Evolutionary conservation across 2,329 filamentous ascomycete genomes (phyloP).

Genomic region (Penicillium glabrum): DNA sequence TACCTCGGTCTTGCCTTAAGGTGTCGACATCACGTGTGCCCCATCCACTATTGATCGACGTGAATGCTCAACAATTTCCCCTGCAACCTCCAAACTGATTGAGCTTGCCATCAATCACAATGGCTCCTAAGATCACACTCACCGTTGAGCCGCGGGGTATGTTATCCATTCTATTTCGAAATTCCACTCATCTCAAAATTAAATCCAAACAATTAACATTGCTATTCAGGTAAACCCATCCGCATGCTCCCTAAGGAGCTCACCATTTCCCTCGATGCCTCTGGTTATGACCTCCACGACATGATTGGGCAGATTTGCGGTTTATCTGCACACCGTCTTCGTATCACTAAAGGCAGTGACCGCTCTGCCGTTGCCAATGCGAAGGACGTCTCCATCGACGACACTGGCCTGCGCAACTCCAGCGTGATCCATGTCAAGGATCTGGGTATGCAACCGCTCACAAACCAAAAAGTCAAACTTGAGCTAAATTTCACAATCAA

Average conservation of each 20-base stretch:
- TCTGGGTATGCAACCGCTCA: constrained; percentile 62
- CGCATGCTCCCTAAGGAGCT: constrained; percentile 59
- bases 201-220: not conserved
- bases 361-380: constrained; percentile 57
- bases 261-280: constrained; percentile 52
- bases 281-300: constrained; percentile 57
- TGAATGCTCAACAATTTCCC: constrained; percentile 4
- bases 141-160: constrained; percentile 45
- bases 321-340: constrained; percentile 59
- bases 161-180: not conserved
- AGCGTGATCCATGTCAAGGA: constrained; percentile 83
- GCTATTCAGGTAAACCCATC: constrained; percentile 59
- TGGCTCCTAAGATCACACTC: constrained; percentile 41
- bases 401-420: constrained; percentile 58
- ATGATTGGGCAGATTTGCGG: constrained; percentile 55
- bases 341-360: constrained; percentile 65
- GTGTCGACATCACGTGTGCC: constrained; percentile 18
- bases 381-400: constrained; percentile 52
- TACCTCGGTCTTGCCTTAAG: constrained; percentile 15
- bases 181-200: not conserved
- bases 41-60: not conserved
- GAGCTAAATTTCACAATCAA: not conserved
- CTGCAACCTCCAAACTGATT: not conserved
- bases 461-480: constrained; percentile 6
- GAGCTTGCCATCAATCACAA: constrained; percentile 15